A percentile compares a stretch with the other conserved stretches of the same genome.
Evolutionary conservation across 2,329 filamentous ascomycete species (phyloP).

Genomic region (Taxawa tesnikishii): DNA sequence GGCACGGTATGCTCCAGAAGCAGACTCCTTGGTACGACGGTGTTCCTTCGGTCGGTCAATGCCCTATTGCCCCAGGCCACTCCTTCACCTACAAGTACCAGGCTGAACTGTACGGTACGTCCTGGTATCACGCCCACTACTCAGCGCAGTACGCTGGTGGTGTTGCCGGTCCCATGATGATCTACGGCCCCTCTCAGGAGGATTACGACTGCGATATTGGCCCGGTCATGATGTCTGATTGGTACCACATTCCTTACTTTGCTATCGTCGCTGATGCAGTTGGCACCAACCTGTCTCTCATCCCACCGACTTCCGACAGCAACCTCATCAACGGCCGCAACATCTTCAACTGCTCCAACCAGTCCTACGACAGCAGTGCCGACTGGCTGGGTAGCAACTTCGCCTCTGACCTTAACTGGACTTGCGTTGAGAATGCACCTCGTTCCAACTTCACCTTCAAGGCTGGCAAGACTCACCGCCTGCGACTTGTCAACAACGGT

Average conservation of each 20-base stretch:
- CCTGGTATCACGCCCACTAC: constrained; percentile 27
- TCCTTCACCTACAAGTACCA: constrained; percentile 27
- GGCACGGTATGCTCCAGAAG: constrained; percentile 25
- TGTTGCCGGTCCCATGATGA: constrained; percentile 16
- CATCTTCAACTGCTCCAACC: constrained; percentile 1
- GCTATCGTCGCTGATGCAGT: constrained; percentile 11
- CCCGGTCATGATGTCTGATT: constrained; percentile 18
- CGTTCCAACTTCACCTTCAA: constrained; percentile 26
- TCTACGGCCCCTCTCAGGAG: constrained; percentile 18
- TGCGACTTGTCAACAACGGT: constrained; percentile 30
- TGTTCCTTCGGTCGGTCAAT: constrained; percentile 27
- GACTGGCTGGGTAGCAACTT: constrained; percentile 10
- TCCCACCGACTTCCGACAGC: constrained; percentile 12
- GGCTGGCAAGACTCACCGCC: constrained; percentile 26
- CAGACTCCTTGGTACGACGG: constrained; percentile 27
- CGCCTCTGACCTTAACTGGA: constrained; percentile 6
- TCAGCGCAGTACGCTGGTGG: constrained; percentile 17
- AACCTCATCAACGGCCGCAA: constrained; percentile 2
- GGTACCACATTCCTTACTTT: constrained; percentile 14
- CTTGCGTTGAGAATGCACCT: constrained; percentile 14
- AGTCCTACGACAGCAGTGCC: constrained; percentile 10
- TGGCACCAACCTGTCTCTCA: constrained; percentile 10
- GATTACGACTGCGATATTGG: constrained; percentile 19
- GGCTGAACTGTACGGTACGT: constrained; percentile 22
- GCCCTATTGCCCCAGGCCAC: constrained; percentile 27